Base-by-base conservation (phyloP, 2,329 filamentous ascomycete genomes). In the Epichloe hybrida region DNA sequence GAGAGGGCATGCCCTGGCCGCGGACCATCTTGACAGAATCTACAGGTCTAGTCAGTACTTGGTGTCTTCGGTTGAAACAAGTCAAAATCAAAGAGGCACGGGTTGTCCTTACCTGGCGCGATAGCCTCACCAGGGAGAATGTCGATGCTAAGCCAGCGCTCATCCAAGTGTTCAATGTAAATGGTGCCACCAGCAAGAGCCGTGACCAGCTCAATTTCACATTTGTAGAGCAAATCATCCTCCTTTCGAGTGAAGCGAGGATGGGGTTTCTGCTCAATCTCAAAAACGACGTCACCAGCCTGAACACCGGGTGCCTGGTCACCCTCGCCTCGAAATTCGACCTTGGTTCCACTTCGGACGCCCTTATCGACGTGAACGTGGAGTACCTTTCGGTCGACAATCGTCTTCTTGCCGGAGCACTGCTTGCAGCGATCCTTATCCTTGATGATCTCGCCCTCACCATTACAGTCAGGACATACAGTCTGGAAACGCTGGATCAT, bases 401-500 rank as follows among this genome's bases (percentile, higher is more conserved):
- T 76, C 17, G 93, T 98, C 83, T 98, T 98, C 83, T 97, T 98
- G 66, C 90, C 93, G 62, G 79, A 81, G 74, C 93, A 98, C 66
- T 81, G 79, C 82, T 96, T 97, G 85, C 93, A 98, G 63, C 88
- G 86, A 69, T 98, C 93, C 76, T 94, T 94, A 59, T 97, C 91
- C 65, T 88, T 88, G 69, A 98, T 91, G 58, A 85, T 89, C 75
- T 98, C 93, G 54, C 93, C 91, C 70, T 98, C 93, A 56, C 94
- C 94, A 61, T 93, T 91, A 69, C 93, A 98, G 72, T 98, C 94
- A 31, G 90, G 87, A 79, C 93, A 98, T 61, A 96, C 90, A 34
- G 91, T 97, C 77, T 98, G 93, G 82, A 98, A 98, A 52, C 93
- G 88, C 74, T 98, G 94, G 61, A 98, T 97, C 93, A 98, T 98